Percentiles rank a stretch among this genome's conserved stretches.
These are phyloP conservation scores for Symbiotaphrina buchneri DNA, from an alignment of 495 filamentous ascomycete genomes.

Conservation along the genomic window DNA sequence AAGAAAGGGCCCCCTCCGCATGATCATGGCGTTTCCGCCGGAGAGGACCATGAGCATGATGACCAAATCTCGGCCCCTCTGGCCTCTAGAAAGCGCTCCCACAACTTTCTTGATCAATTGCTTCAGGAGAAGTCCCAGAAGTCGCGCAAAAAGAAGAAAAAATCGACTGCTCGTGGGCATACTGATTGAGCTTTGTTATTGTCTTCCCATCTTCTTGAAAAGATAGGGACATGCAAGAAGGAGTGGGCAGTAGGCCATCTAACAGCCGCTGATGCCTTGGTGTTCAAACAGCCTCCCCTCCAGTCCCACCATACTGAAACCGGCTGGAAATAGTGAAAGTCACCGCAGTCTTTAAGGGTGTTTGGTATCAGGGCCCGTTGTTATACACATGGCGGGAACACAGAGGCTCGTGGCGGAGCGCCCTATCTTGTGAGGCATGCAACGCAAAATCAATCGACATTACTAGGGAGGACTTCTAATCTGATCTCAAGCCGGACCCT, in stretches of 20 bases:
- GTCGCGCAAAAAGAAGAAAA: conserved; percentile 18
- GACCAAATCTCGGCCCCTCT: conserved; percentile 6
- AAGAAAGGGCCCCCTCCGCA: conserved; percentile 7
- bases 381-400: too few species aligned
- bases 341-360: too few species aligned
- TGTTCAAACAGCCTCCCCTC: not conserved
- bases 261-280: not conserved
- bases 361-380: too few species aligned
- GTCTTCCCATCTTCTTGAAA: too few species aligned
- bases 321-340: too few species aligned
- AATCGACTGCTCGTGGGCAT: too few species aligned
- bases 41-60: conserved; percentile 7
- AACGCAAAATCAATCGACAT: too few species aligned
- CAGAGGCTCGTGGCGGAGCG: too few species aligned
- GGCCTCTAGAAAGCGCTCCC: conserved; percentile 4
- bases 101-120: conserved; percentile 26
- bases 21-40: not conserved
- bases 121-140: conserved; percentile 18
- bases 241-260: not conserved
- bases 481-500: too few species aligned
- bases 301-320: not conserved
- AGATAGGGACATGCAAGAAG: not conserved
- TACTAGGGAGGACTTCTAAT: too few species aligned
- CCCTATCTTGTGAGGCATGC: too few species aligned
- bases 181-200: too few species aligned